Base-by-base conservation (phyloP, 192 early-diverging fungal genomes). In the Pilobolus umbonatus region DNA sequence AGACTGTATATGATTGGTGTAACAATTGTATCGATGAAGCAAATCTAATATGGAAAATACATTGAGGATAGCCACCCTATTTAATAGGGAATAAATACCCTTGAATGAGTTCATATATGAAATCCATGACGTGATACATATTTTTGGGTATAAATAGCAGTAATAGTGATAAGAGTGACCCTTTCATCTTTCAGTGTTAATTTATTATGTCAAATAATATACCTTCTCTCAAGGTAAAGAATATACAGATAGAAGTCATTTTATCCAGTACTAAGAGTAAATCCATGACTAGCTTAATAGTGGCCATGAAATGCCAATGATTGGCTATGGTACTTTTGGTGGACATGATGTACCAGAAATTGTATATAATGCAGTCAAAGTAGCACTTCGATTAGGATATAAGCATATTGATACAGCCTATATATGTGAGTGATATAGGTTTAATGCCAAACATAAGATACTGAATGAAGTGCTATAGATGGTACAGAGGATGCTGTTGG, bases 401-500 rank as follows among this genome's bases (percentile, higher is more conserved):
- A 49, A 24, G 12, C 64, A 66, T 30, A 54, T 66, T 29, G 64
- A 66, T 30, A 66, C 64, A 17, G 64, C 64, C 2, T 66, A 66
- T 58, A 30, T 47, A 22, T 66, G 55, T 56, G 30, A 30, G 38
- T 55, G 19, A 21, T 21, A 1, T 19, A 15, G n/a, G n/a, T n/a
- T n/a, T n/a, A 10, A 38, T 38, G 7, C 36, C 14, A 38, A 10
- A n/a, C n/a, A n/a, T n/a, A n/a, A n/a, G n/a, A n/a, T n/a, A n/a
- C n/a, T n/a, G n/a, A n/a, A n/a, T n/a, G n/a, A n/a, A n/a, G n/a
- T n/a, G n/a, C n/a, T n/a, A 39, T 30, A 56, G 39, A 60, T 34
- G 24, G 34, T 28, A 62, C 61, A 12, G 61, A 62, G 36, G 52
- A 44, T 9, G 49, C 61, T 43, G 31, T 62, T 10, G 92, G 91